These are phyloP conservation scores for Debaryomycetaceae sp. DNA, from an alignment of 1,139 yeast genomes.

Conservation along the genomic window DNA sequence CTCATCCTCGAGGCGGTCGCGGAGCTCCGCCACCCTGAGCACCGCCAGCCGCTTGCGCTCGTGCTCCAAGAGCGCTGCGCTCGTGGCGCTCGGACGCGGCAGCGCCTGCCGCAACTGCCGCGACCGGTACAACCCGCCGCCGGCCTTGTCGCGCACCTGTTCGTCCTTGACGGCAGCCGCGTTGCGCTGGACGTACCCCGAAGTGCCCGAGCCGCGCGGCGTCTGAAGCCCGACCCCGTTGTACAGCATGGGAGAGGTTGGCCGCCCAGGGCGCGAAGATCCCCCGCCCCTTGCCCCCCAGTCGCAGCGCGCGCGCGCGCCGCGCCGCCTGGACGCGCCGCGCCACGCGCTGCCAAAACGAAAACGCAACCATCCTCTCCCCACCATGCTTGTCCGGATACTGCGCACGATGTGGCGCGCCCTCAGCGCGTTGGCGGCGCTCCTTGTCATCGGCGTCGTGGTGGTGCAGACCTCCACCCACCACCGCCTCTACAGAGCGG, in stretches of 20 bases:
- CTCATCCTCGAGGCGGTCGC: constrained; percentile 53
- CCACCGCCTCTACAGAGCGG: not conserved
- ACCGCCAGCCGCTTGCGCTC: constrained; percentile 47
- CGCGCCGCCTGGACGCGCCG: too few species aligned
- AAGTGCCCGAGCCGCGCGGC: constrained; percentile 70
- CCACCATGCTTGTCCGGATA: too few species aligned
- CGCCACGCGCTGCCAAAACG: too few species aligned
- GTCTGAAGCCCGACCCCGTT: constrained; percentile 64
- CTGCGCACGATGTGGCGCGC: not conserved
- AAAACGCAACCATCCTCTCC: too few species aligned
- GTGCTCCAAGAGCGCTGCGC: constrained; percentile 38
- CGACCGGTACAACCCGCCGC: constrained; percentile 22
- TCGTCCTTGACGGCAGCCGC: constrained; percentile 21
- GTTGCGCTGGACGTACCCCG: constrained; percentile 62
- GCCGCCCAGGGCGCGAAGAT: too few species aligned
- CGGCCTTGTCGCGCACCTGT: constrained; percentile 20
- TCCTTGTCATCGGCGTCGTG: not conserved
- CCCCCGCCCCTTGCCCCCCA: too few species aligned
- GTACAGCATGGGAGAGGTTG: constrained; percentile 47
- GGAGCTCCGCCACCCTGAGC: constrained; percentile 49
- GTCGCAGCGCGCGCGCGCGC: too few species aligned
- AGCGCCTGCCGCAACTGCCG: constrained; percentile 28
- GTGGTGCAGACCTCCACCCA: constrained; percentile 5
- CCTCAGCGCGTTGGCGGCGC: not conserved
- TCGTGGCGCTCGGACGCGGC: constrained; percentile 5